Base-by-base conservation (phyloP, 1,139 yeast genomes). In the Arxiozyma slooffiae region DNA sequence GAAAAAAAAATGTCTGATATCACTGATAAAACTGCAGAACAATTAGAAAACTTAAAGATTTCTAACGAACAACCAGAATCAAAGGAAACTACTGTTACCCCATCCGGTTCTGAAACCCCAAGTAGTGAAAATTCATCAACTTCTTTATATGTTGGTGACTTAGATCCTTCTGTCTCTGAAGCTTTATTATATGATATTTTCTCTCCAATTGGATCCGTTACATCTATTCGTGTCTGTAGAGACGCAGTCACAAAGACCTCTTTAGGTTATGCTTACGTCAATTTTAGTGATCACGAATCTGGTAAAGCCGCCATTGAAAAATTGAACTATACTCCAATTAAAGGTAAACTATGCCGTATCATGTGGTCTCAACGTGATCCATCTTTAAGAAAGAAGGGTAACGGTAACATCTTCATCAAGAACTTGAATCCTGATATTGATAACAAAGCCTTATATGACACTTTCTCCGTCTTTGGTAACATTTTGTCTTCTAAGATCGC, bases 351-450 rank as follows among this genome's bases (percentile, higher is more conserved):
- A 66, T 89, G 97, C 76, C 90, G 99, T 75, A 92, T 92, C 77
- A 94, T 94, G 98, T 90, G 97, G 97, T 89, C 97, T 61, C 98
- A 94, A 79, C 88, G 98, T 76, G 97, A 92, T 72, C 98, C 98
- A 59, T 81, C 96, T 58, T 73, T 84, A 66, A 87, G 98, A 80
- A 88, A 87, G 79, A 85, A 85, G 68, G 97, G 97, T 71, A 86
- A 88, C 60, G 97, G 97, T 68, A 92, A 92, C 80, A 85, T 94
- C 62, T 92, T 86, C 81, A 92, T 92, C 78, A 92, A 92, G 83
- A 94, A 92, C 81, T 82, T 92, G 75, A 97, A 92, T 73, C 95
- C 96, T 55, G 96, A 90, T 67, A 92, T 92, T 67, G 99, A 92
- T 76, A 92, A 92, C 88, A 92, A 92, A 81, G 96, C 97, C 65